Conservation (phyloP, 495 filamentous ascomycete species). For the Penicillium cosmopolitanum region DNA sequence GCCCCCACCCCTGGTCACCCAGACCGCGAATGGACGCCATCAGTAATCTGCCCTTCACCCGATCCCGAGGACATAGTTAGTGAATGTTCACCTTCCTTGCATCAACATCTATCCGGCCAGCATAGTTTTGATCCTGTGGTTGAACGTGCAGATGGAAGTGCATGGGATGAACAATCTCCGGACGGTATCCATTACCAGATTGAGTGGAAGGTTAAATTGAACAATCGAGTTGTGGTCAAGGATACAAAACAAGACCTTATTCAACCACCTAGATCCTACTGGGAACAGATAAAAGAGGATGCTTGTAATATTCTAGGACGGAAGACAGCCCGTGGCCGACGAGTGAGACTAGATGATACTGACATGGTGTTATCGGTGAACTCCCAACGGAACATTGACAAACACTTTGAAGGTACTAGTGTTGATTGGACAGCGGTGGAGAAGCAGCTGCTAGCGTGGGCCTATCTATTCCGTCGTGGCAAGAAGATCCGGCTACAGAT, state of each 20-base stretch:
- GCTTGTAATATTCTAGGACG: conserved; percentile 15
- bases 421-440: conserved; percentile 14
- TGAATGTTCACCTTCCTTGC: conserved; percentile 1
- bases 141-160: not conserved
- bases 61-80: not conserved
- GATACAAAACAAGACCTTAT: conserved; percentile 38
- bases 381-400: conserved; percentile 9
- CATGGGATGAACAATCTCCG: conserved; percentile 44
- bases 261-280: conserved; percentile 27
- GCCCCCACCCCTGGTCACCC: conserved; percentile 13
- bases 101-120: conserved; percentile 16
- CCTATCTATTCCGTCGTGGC: conserved; percentile 18
- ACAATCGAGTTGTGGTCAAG: conserved; percentile 33
- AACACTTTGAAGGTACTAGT: conserved; percentile 18
- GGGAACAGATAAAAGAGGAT: conserved; percentile 20
- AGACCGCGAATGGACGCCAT: conserved; percentile 21
- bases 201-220: conserved; percentile 39
- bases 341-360: conserved; percentile 26
- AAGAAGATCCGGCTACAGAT: conserved; percentile 19
- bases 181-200: conserved; percentile 41
- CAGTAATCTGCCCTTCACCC: conserved; percentile 14
- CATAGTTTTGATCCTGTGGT: not conserved
- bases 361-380: conserved; percentile 18
- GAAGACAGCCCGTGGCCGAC: conserved; percentile 18
- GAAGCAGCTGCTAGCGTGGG: conserved; percentile 14